Conservation (phyloP, 2,329 filamentous ascomycete genomes). For the Metarhizium brunneum region DNA sequence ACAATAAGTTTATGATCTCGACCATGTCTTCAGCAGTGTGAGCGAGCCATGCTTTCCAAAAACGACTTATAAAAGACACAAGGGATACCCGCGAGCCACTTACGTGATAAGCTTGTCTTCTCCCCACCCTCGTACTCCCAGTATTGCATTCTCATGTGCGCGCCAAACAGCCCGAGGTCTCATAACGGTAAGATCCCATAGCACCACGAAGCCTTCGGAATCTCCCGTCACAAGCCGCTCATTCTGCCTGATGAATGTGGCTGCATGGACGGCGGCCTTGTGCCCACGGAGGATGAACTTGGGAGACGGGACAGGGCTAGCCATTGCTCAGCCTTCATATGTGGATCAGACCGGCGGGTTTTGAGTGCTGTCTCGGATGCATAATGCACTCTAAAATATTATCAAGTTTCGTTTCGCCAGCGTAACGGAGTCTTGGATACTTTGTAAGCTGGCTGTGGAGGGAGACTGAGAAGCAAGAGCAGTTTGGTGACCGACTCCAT, state of each 20-base stretch:
- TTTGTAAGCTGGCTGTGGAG: background rate
- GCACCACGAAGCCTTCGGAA: slow-evolving; percentile 77
- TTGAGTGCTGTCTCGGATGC: background rate
- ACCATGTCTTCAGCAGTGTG: slow-evolving; percentile 59
- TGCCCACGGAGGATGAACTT: slow-evolving; percentile 75
- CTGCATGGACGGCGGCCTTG: slow-evolving; percentile 65
- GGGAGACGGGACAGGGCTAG: slow-evolving; percentile 26
- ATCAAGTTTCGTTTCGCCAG: background rate
- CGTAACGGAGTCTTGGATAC: background rate
- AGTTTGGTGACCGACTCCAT: background rate
- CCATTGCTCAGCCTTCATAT: slow-evolving; percentile 13
- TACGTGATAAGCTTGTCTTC: slow-evolving; percentile 74
- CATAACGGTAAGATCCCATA: slow-evolving; percentile 80
- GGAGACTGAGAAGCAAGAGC: background rate
- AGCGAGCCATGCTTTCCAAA: background rate
- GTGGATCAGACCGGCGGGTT: background rate
- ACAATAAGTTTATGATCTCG: slow-evolving; percentile 79
- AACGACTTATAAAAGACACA: no score
- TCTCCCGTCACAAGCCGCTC: slow-evolving; percentile 76
- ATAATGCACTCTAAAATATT: background rate
- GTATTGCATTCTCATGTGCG: slow-evolving; percentile 68
- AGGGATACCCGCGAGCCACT: slow-evolving; percentile 24
- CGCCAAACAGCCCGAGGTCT: slow-evolving; percentile 78
- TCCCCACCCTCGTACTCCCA: slow-evolving; percentile 66
- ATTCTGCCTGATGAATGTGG: slow-evolving; percentile 65